phyloP scores from a whole-genome alignment of 2,329 filamentous ascomycete genomes.

The Ceratocystis variospora region DNA sequence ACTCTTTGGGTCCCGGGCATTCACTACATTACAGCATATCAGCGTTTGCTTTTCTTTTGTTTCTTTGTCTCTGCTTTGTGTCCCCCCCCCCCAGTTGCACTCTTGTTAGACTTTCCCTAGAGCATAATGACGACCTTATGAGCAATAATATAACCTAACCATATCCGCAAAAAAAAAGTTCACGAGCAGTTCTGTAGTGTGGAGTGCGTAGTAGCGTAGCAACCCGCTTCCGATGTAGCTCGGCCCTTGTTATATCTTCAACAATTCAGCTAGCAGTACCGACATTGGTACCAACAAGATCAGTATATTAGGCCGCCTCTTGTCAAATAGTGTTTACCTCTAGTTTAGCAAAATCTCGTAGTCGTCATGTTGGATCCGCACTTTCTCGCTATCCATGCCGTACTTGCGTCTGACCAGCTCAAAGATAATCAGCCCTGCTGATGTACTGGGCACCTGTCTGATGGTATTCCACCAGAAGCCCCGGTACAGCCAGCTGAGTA shows the following conservation, averaged over 20 bases:
- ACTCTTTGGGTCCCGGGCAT: neutral
- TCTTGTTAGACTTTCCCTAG: conserved; percentile 6
- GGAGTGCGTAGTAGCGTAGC: neutral
- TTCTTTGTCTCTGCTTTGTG: neutral
- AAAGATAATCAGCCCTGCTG: conserved; percentile 64
- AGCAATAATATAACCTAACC: neutral
- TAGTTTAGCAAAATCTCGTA: conserved; percentile 54
- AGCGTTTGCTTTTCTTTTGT: neutral
- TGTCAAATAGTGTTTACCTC: conserved; percentile 8
- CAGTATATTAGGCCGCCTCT: no score
- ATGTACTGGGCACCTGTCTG: conserved; percentile 62
- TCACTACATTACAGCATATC: neutral
- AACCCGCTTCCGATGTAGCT: neutral
- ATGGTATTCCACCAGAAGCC: conserved; percentile 62
- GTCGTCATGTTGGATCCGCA: conserved; percentile 52
- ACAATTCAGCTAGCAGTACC: no score
- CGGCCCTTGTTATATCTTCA: neutral
- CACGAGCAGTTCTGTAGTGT: neutral
- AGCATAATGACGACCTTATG: conserved; percentile 6
- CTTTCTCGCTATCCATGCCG: conserved; percentile 46
- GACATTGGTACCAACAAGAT: no score
- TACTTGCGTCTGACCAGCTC: conserved; percentile 64
- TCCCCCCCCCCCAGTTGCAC: neutral
- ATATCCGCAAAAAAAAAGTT: neutral
- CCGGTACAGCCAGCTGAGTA: conserved; percentile 52